Base-by-base conservation (phyloP, 352 stramenopile species). In the Phytophthora foliorum region DNA sequence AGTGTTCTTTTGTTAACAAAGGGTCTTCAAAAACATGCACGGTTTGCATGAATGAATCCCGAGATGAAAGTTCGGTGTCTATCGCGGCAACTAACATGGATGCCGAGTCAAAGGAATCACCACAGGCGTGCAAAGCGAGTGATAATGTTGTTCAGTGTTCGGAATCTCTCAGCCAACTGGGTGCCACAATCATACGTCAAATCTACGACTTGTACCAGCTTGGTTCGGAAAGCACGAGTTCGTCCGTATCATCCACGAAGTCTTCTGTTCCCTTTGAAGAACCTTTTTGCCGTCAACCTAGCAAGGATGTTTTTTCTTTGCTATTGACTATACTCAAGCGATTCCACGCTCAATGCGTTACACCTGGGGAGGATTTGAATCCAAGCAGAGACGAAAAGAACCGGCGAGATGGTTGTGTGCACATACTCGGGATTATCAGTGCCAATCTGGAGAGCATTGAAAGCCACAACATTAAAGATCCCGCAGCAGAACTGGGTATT, bases 1-100 rank as follows among this genome's bases (percentile, higher is more conserved):
- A 85, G 49, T 96, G 89, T 32, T 72, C 72, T n/a, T 84, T 89
- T 42, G 53, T 72, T n/a, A 95, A 95, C 64, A 94, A 86, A 74
- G 88, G 88, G 0, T 73, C 54, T 7, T 59, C 46, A n/a, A 75
- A 78, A 31, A 16, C 56, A 11, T 96, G 89, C 54, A 46, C 64
- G 0, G 52, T 95, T 8, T 96, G 89, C 25, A 71, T 48, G 57
- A 70, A 69, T 44, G 72, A 72, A 19, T 49, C 7, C 13, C 79
- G 74, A 8, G 67, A 77, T 2, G 32, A 67, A 25, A 72, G 49
- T n/a, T 38, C 6, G 11, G 48, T 25, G 13, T 31, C 38, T 45
- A 13, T 45, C 24, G 21, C 38, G 16, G 9, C 31, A 14, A 29
- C 10, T 7, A 44, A 14, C 11, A 42, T 27, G 16, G 32, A 44